These are phyloP conservation scores for Petunia secreta DNA, from an alignment of 257 asterid genomes.

Conservation along the genomic window DNA sequence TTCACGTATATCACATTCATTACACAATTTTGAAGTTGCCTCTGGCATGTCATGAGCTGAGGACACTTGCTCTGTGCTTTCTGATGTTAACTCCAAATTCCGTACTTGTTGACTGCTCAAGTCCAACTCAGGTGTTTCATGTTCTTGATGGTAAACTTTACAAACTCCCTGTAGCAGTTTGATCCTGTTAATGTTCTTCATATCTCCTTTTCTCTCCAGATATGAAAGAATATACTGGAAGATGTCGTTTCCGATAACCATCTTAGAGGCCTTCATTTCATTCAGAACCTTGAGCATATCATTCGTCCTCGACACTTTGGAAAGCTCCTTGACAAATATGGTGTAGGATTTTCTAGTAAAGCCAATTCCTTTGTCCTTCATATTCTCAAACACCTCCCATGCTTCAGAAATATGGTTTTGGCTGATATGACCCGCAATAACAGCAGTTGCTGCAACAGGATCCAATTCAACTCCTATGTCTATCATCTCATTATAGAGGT, in stretches of 20 bases:
- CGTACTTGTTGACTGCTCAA: slow-evolving; percentile 32
- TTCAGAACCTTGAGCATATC: slow-evolving; percentile 58
- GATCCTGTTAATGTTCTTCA: slow-evolving; percentile 41
- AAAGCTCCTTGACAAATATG: slow-evolving; percentile 65
- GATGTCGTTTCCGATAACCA: slow-evolving; percentile 45
- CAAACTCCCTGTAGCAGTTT: slow-evolving; percentile 40
- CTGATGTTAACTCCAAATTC: slow-evolving; percentile 24
- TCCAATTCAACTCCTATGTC: slow-evolving; percentile 59
- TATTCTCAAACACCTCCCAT: slow-evolving; percentile 55
- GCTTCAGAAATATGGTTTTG: slow-evolving; percentile 66
- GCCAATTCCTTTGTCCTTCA: slow-evolving; percentile 59
- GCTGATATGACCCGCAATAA: slow-evolving; percentile 58
- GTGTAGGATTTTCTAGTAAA: slow-evolving; percentile 52
- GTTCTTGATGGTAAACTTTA: slow-evolving; percentile 28
- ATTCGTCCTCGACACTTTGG: slow-evolving; percentile 60
- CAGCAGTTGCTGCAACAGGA: slow-evolving; percentile 62
- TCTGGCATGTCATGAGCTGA: slow-evolving; percentile 25
- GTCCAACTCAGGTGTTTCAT: slow-evolving; percentile 26
- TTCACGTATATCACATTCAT: slow-evolving; percentile 37
- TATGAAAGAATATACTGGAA: slow-evolving; percentile 45
- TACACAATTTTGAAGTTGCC: slow-evolving; percentile 30
- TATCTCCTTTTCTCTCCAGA: slow-evolving; percentile 62
- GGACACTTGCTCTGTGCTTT: slow-evolving; percentile 32
- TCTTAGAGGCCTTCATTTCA: slow-evolving; percentile 50
- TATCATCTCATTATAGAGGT: slow-evolving; percentile 68